phyloP scores from a whole-genome alignment of 345 rosid species.

The Alliaria petiolata region DNA sequence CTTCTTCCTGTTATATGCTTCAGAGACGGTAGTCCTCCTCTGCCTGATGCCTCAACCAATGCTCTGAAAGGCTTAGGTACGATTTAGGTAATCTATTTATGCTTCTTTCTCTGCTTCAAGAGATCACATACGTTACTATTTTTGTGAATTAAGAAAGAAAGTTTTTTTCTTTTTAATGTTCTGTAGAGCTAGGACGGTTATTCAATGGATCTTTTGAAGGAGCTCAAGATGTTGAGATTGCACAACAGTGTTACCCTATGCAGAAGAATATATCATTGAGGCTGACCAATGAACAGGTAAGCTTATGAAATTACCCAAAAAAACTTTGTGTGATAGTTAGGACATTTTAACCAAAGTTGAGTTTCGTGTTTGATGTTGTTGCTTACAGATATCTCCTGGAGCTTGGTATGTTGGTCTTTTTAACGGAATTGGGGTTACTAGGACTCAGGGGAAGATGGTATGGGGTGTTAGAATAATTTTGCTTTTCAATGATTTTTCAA shows the following conservation, averaged over 20 bases:
- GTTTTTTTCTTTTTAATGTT: background rate
- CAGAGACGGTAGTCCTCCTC: constrained; percentile 93
- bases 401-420: constrained; percentile 89
- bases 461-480: background rate
- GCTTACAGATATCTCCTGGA: constrained; percentile 75
- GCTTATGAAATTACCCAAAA: background rate
- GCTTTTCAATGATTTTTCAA: background rate
- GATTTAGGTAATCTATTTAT: constrained; percentile 19
- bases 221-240: constrained; percentile 50
- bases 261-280: constrained; percentile 61
- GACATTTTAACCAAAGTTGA: too few species aligned
- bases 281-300: constrained; percentile 87
- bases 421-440: constrained; percentile 80
- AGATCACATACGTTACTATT: background rate
- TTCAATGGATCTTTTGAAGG: constrained; percentile 55
- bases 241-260: constrained; percentile 76
- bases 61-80: constrained; percentile 58
- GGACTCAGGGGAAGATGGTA: constrained; percentile 95
- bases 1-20: constrained; percentile 73
- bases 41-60: constrained; percentile 62
- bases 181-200: constrained; percentile 40
- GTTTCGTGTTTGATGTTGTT: background rate
- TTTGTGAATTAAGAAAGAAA: background rate
- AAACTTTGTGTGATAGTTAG: background rate
- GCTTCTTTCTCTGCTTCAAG: constrained; percentile 1